Percentiles rank a stretch among this genome's conserved stretches.
Conservation (phyloP, 1,284 basidiomycete genomes). For the Ceratobasidium sp. region DNA sequence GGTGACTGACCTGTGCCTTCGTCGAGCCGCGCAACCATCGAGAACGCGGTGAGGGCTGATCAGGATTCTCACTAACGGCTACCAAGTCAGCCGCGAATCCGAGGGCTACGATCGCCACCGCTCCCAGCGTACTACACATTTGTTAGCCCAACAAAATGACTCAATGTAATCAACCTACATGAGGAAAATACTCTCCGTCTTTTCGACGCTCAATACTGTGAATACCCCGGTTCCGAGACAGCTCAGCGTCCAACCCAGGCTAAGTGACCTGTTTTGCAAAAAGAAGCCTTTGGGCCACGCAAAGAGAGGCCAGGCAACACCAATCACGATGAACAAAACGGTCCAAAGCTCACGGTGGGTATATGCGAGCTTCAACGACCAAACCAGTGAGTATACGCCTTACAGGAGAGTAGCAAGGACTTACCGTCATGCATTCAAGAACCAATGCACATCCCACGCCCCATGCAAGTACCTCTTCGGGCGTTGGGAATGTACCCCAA, state of each 20-base stretch:
- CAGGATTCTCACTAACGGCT: not conserved
- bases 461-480: conserved; percentile 38
- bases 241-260: conserved; percentile 58
- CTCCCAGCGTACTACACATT: conserved; percentile 46
- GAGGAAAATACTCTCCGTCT: conserved; percentile 65
- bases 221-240: conserved; percentile 70
- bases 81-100: conserved; percentile 41
- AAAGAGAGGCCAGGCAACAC: conserved; percentile 68
- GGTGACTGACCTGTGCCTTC: conserved; percentile 3
- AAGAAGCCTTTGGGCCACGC: conserved; percentile 54
- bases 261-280: conserved; percentile 47
- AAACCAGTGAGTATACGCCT: not conserved
- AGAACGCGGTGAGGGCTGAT: no score
- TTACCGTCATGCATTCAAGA: conserved; percentile 75
- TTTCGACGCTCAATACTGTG: conserved; percentile 75
- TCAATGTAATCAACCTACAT: conserved; percentile 58
- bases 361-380: conserved; percentile 62
- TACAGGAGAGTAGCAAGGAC: conserved; percentile 48
- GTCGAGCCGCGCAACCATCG: not conserved
- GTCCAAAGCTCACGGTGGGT: conserved; percentile 77
- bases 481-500: conserved; percentile 28
- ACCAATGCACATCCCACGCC: conserved; percentile 52
- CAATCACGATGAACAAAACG: conserved; percentile 67
- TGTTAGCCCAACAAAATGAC: not conserved
- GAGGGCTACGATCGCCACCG: conserved; percentile 44